Percentiles rank a stretch among this genome's conserved stretches.
Evolutionary conservation across 148 eudicot genomes (phyloP).

Genomic region (Pouteria glomerata): DNA sequence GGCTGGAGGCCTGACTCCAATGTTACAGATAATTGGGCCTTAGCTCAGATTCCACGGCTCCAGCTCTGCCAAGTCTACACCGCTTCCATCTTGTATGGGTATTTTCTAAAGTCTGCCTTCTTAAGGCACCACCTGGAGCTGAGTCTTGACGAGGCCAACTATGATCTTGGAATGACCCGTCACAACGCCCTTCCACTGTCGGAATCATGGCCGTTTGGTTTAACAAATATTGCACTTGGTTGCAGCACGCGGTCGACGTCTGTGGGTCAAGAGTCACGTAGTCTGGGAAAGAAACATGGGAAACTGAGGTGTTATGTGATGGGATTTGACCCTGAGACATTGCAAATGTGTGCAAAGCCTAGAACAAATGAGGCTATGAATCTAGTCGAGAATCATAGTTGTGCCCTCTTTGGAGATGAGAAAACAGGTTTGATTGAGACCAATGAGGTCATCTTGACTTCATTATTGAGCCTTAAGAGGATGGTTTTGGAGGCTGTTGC

Average conservation of each 20-base stretch:
- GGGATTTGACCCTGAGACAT: conserved; percentile 43
- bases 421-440: conserved; percentile 18
- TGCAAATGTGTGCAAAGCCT: conserved; percentile 52
- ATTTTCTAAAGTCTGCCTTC: conserved; percentile 74
- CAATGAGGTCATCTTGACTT: conserved; percentile 53
- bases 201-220: conserved; percentile 20
- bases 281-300: conserved; percentile 23
- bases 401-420: conserved; percentile 55
- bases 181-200: conserved; percentile 26
- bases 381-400: conserved; percentile 56
- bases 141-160: conserved; percentile 20
- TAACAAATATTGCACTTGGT: conserved; percentile 27
- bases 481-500: conserved; percentile 80
- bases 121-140: conserved; percentile 57
- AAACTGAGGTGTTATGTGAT: conserved; percentile 48
- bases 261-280: conserved; percentile 28
- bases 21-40: conserved; percentile 63
- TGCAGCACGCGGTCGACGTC: conserved; percentile 23
- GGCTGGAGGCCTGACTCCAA: conserved; percentile 57
- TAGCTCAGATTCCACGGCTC: conserved; percentile 29
- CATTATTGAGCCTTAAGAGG: conserved; percentile 70
- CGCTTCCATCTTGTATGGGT: conserved; percentile 65
- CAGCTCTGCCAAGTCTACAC: conserved; percentile 48
- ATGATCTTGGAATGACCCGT: conserved; percentile 16
- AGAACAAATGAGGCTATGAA: conserved; percentile 50